Evolutionary conservation across 768 basidiomycete genomes (phyloP).

Genomic region (Hortiboletus campestris): DNA sequence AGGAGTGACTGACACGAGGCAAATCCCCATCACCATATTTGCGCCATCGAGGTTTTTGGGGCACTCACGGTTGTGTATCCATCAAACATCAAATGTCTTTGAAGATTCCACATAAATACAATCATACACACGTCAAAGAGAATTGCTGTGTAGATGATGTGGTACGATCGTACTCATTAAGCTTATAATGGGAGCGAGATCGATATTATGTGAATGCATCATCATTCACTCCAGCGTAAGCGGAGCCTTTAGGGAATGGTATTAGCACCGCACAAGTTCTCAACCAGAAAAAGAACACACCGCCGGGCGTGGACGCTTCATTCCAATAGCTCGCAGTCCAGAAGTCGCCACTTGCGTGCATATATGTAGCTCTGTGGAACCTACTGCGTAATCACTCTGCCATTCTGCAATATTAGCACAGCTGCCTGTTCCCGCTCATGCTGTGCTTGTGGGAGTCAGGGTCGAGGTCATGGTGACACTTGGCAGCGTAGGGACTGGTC

Average conservation of each 20-base stretch:
- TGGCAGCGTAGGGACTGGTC: neutral
- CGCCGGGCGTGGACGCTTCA: neutral
- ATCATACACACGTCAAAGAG: neutral
- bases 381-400: neutral
- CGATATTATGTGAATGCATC: neutral
- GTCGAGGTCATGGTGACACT: neutral
- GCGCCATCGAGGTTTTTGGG: neutral
- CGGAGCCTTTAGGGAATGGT: neutral
- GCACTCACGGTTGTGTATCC: neutral
- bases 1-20: neutral
- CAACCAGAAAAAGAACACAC: neutral
- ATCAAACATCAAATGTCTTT: neutral
- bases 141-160: neutral
- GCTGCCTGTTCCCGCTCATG: neutral
- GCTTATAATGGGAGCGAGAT: neutral
- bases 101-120: neutral
- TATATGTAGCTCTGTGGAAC: neutral
- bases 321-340: slow-evolving; percentile 8
- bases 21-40: neutral
- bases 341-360: neutral
- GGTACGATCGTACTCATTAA: neutral
- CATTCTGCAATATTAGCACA: neutral
- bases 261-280: neutral
- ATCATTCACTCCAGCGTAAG: neutral
- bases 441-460: neutral